Percentiles rank a stretch among this genome's conserved stretches.
Conservation (phyloP, 164 flowering plant species). For the Platanus orientalis region DNA sequence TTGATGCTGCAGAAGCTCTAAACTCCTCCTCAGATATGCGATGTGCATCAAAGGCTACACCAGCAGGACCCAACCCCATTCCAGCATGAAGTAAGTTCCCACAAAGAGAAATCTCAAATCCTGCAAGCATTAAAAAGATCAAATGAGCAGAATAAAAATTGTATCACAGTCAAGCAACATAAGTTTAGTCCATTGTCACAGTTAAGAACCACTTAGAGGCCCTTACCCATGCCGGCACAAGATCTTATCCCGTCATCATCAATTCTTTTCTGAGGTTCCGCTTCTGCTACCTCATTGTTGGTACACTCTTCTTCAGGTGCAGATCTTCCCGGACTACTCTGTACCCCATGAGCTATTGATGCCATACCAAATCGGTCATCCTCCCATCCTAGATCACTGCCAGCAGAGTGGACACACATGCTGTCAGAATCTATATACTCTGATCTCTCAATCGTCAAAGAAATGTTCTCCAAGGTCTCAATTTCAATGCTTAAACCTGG, state of each 20-base stretch:
- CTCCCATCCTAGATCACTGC: constrained; percentile 25
- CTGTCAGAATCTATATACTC: constrained; percentile 12
- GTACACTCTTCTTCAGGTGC: constrained; percentile 20
- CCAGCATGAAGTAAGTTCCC: constrained; percentile 59
- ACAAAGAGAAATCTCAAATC: constrained; percentile 83
- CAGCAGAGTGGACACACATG: constrained; percentile 18
- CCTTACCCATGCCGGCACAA: constrained; percentile 41
- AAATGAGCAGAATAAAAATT: neutral
- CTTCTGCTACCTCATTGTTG: constrained; percentile 20
- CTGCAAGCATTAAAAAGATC: no score
- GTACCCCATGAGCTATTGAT: constrained; percentile 16
- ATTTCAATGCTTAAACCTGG: constrained; percentile 18
- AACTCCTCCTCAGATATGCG: constrained; percentile 62
- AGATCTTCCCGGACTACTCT: constrained; percentile 16
- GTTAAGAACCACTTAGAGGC: neutral
- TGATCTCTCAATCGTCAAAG: constrained; percentile 6
- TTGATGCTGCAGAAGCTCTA: constrained; percentile 47
- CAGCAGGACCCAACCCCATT: constrained; percentile 71
- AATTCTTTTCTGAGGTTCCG: constrained; percentile 21
- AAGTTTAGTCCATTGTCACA: neutral
- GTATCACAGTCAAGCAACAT: constrained; percentile 2
- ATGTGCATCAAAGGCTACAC: constrained; percentile 63
- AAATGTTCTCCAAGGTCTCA: constrained; percentile 17
- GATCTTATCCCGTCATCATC: no score
- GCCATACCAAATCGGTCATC: constrained; percentile 23